These are phyloP conservation scores for Ambrosiella beaveri DNA, from an alignment of 2,329 filamentous ascomycete species.

Conservation along the genomic window DNA sequence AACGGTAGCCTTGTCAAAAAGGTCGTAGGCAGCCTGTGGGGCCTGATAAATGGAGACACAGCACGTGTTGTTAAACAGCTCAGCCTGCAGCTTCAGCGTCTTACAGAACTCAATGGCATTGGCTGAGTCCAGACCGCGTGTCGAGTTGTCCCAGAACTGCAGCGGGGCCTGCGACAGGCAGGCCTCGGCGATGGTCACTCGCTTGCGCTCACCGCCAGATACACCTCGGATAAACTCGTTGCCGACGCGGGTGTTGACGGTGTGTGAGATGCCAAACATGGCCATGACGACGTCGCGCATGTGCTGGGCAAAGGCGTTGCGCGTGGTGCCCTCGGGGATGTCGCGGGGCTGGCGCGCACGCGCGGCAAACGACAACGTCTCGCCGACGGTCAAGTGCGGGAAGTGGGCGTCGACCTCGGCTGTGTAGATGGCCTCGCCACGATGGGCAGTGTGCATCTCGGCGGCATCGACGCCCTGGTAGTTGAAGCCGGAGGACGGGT, in stretches of 20 bases:
- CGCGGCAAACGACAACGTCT: conserved; percentile 65
- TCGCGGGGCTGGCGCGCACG: conserved; percentile 47
- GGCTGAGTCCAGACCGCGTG: conserved; percentile 55
- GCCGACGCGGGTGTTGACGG: conserved; percentile 53
- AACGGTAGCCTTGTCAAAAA: conserved; percentile 60
- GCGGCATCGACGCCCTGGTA: conserved; percentile 59
- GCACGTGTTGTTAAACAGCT: conserved; percentile 48
- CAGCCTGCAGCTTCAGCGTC: conserved; percentile 49
- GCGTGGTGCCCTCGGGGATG: conserved; percentile 40
- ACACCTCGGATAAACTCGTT: conserved; percentile 63
- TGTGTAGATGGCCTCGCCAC: conserved; percentile 75
- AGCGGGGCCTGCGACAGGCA: conserved; percentile 40
- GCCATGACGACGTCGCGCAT: conserved; percentile 58
- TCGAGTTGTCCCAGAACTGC: conserved; percentile 58
- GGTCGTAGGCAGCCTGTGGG: conserved; percentile 49
- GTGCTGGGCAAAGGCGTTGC: conserved; percentile 39
- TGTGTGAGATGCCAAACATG: conserved; percentile 58
- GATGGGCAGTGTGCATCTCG: conserved; percentile 62
- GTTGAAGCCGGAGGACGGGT: conserved; percentile 56
- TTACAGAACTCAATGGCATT: conserved; percentile 62
- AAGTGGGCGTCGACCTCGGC: conserved; percentile 74
- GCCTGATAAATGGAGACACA: conserved; percentile 63
- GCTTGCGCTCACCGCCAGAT: conserved; percentile 55
- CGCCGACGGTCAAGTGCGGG: conserved; percentile 57
- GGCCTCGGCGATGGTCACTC: conserved; percentile 46